phyloP scores from a whole-genome alignment of 108 stramenopile species.

The Epithemia pelagica region DNA sequence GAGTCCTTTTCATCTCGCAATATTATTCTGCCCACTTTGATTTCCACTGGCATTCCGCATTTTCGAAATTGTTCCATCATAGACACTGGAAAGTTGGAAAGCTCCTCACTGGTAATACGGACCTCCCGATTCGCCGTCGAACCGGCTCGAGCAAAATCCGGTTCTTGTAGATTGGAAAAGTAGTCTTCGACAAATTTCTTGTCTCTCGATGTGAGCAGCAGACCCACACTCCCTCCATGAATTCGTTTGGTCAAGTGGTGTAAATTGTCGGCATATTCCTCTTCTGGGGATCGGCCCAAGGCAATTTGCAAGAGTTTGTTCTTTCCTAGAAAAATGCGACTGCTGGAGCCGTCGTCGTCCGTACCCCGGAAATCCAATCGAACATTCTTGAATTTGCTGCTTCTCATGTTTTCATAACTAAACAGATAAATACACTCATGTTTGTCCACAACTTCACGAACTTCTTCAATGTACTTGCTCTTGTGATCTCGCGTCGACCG shows the following conservation, averaged over 20 bases:
- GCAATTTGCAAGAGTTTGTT: constrained; percentile 93
- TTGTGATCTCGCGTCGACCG: constrained; percentile 90
- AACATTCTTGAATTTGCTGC: constrained; percentile 90
- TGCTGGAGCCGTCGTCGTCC: constrained; percentile 21
- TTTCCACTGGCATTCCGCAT: constrained; percentile 88
- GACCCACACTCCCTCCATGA: constrained; percentile 73
- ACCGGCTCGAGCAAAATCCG: constrained; percentile 90
- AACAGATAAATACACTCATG: constrained; percentile 86
- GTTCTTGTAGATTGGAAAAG: constrained; percentile 69
- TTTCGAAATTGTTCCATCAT: constrained; percentile 94
- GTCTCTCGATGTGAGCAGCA: constrained; percentile 77
- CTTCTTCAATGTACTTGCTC: constrained; percentile 67
- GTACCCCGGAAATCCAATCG: constrained; percentile 72
- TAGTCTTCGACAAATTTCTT: constrained; percentile 73
- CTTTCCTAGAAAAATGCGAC: constrained; percentile 93
- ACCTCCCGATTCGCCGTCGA: constrained; percentile 63
- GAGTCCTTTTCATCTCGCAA: constrained; percentile 69
- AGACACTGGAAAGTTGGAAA: constrained; percentile 80
- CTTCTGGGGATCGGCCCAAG: constrained; percentile 80
- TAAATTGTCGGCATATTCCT: constrained; percentile 92
- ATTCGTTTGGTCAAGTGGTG: constrained; percentile 73
- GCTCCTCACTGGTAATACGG: constrained; percentile 55
- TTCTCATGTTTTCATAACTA: constrained; percentile 92
- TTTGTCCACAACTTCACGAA: constrained; percentile 81
- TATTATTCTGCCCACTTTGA: constrained; percentile 79